Evolutionary conservation across 1,139 yeast species (phyloP).

Genomic region (Komagataea norvegica): DNA sequence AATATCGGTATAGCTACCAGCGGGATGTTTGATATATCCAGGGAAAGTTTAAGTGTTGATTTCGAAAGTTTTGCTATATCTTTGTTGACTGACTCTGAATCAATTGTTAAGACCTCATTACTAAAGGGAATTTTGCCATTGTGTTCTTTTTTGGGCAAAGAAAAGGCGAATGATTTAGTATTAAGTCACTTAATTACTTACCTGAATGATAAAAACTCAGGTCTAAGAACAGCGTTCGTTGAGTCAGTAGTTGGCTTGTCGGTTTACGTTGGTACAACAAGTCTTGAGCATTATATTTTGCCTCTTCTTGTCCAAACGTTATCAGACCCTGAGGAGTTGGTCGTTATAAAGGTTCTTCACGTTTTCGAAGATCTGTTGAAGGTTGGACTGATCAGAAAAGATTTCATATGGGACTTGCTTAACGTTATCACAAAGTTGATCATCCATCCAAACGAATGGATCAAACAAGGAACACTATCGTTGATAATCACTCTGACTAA

Average conservation of each 20-base stretch:
- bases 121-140: slow-evolving; percentile 66
- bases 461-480: slow-evolving; percentile 63
- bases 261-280: slow-evolving; percentile 71
- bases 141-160: slow-evolving; percentile 80
- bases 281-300: slow-evolving; percentile 81
- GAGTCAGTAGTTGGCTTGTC: slow-evolving; percentile 75
- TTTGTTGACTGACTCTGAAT: slow-evolving; percentile 63
- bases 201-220: slow-evolving; percentile 71
- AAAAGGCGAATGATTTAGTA: slow-evolving; percentile 80
- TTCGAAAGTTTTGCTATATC: slow-evolving; percentile 64
- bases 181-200: slow-evolving; percentile 89
- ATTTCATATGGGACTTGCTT: slow-evolving; percentile 48
- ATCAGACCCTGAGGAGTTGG: slow-evolving; percentile 78
- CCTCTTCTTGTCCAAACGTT: slow-evolving; percentile 82
- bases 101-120: slow-evolving; percentile 65
- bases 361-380: slow-evolving; percentile 56
- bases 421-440: slow-evolving; percentile 46
- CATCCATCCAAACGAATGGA: slow-evolving; percentile 86
- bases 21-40: slow-evolving; percentile 33
- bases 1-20: slow-evolving; percentile 27
- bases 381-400: slow-evolving; percentile 47
- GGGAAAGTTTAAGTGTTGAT: slow-evolving; percentile 31
- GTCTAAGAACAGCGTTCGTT: slow-evolving; percentile 65
- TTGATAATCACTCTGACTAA: slow-evolving; percentile 59
- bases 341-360: slow-evolving; percentile 69